Base-by-base conservation (phyloP, 306 rosid genomes). In the Geum urbanum region DNA sequence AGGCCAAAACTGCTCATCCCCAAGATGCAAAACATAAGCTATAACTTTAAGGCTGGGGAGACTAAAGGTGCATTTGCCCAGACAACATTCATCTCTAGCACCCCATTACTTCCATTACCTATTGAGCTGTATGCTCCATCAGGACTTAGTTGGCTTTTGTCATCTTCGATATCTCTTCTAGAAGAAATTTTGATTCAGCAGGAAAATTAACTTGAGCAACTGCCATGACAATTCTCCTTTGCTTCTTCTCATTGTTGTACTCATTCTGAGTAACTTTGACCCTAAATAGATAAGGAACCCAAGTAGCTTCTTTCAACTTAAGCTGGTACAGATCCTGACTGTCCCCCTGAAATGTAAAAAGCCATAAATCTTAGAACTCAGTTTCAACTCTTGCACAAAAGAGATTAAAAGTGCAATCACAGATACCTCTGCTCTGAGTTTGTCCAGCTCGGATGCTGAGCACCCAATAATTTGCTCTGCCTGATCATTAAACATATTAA, bases 101-200 rank as follows among this genome's bases (percentile, higher is more conserved):
- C 60, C 48, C 45, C n/a, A 45, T 16, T 19, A 7, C 5, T 45
- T 55, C 41, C 56, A 50, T 51, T 13, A 11, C 9, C 13, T 68
- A 71, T 45, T 44, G 67, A 62, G 63, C 81, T 32, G 37, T 32
- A 62, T 3, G 55, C 24, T 68, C 71, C 48, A 81, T 13, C 74
- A 53, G 58, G 22, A 75, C 16, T 61, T 66, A 71, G 4, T 83
- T 77, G 60, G 47, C 85, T 60, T 58, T 32, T 32, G 3, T 78
- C 88, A 82, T 86, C 83, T 91, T 91, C 6, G 96, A 82, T 67
- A 91, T 88, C 12, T 86, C 92, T 82, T 94, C 99, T 2, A 94
- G 87, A 72, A 87, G 76, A 58, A 80, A 27, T 57, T 54, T 91
- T 54, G 99, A 89, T 53, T 91, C 99, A 19, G 88, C 87, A 77